Evolutionary conservation across 2,329 filamentous ascomycete species (phyloP), one percentile per base, ranked within the genome.

Genomic region (Dothideomycetes sp.): DNA sequence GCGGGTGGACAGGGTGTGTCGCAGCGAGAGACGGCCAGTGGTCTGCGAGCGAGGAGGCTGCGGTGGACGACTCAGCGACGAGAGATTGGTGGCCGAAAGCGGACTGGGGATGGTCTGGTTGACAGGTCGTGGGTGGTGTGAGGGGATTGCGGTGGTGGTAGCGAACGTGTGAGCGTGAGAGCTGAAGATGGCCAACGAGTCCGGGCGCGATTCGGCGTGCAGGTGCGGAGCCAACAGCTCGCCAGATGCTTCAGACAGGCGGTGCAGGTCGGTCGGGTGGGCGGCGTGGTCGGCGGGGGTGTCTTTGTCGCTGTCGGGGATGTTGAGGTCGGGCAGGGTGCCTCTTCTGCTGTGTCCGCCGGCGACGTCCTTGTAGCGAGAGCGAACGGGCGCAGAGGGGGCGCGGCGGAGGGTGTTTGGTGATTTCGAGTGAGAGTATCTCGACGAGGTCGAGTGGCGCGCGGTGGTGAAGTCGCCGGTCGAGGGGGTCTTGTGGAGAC

Each of bases 341-440:
- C 36, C 36, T 41, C 33, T 27, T 37, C 36, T 33, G 34, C 22
- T 33, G 39, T 41, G 39, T 41, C 27, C 11, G 5, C 11, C 39
- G 33, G 32, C 41, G 36, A 30, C 15, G 24, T 35, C 17, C 9
- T 8, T 38, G 41, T 43, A 43, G 31, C 35, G 41, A 2, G 31
- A 35, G 36, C 40, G 40, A 36, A 42, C 36, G 27, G 41, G 36
- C 30, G 37, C 36, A 19, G 41, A 43, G 24, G 41, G 36, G 19
- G 36, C 37, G 22, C 41, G 31, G 27, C 34, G 27, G 19, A 41
- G 30, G 29, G 36, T 36, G 31, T 22, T 32, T 22, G 27, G 34
- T 17, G 27, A 27, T 32, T 40, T 12, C n/a, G n/a, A n/a, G n/a
- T n/a, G n/a, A n/a, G n/a, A n/a, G n/a, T n/a, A n/a, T n/a, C n/a